Base-by-base conservation (phyloP, 768 basidiomycete genomes). In the Russula sp. region DNA sequence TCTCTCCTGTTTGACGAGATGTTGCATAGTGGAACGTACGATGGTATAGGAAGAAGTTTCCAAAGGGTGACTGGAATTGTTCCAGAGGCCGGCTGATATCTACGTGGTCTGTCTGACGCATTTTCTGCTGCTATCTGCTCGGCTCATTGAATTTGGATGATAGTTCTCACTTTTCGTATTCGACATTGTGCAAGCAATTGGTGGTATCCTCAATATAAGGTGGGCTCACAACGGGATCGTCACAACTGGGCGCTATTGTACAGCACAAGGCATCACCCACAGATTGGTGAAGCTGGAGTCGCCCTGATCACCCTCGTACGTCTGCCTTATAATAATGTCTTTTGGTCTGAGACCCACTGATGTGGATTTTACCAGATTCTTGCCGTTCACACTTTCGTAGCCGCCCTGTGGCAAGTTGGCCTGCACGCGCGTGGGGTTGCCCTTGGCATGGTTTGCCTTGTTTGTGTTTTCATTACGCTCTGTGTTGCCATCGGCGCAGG, bases 231-330 rank as follows among this genome's bases (percentile, higher is more conserved):
- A 38, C 6, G 77, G 77, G 14, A 67, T 68, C 24, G 76, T 79
- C 5, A 67, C 72, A 48, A 70, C 67, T n/a, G 3, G 76, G 76
- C n/a, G 51, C 0, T 78, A 73, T 59, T 80, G 78, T 63, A 72
- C 72, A 6, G 72, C 77, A 1, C 78, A 80, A 68, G 76, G 77
- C 20, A 68, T 76, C 49, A 64, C 80, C 6, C 76, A 63, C 77
- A 79, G 60, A 54, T 79, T 0, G 78, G 79, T 18, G 79, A 80
- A 59, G 75, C 77, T 8, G 75, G 73, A 24, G 77, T 75, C 7
- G 78, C 77, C 5, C 73, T n/a, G 51, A 74, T 75, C 4, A 80
- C 77, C 38, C 71, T 80, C 79, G 64, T 67, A 73, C 51, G 24
- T 2, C 9, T 26, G 5, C 28, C 28, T 30, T 30, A 34, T 30